phyloP scores from a whole-genome alignment of 2,329 filamentous ascomycete genomes.

The Sclerotinia borealis region DNA sequence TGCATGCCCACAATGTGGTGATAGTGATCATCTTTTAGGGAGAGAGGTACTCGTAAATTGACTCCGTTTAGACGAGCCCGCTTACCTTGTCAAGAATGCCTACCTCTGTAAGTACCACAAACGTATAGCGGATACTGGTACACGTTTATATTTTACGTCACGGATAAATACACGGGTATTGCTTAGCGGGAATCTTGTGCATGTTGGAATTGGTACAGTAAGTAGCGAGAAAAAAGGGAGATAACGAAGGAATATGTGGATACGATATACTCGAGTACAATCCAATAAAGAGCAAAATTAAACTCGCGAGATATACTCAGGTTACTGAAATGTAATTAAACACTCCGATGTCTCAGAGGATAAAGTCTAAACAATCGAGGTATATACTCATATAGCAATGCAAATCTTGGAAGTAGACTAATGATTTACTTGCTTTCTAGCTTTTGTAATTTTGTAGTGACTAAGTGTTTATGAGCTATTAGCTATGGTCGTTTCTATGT shows the following conservation, averaged over 20 bases:
- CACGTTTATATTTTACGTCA: too few species aligned
- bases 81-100: too few species aligned
- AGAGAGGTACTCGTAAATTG: too few species aligned
- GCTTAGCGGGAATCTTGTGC: background rate
- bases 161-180: too few species aligned
- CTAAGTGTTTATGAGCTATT: constrained; percentile 31
- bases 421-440: constrained; percentile 51
- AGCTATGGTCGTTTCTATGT: background rate
- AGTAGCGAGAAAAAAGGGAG: background rate
- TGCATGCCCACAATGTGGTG: too few species aligned
- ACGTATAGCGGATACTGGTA: too few species aligned
- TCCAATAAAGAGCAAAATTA: constrained; percentile 28
- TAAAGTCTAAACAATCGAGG: constrained; percentile 50
- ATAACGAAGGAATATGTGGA: background rate
- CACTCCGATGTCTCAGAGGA: constrained; percentile 46
- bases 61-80: too few species aligned
- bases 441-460: constrained; percentile 51
- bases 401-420: constrained; percentile 47
- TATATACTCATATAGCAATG: constrained; percentile 51
- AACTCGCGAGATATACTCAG: constrained; percentile 41
- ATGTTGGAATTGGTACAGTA: too few species aligned
- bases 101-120: too few species aligned
- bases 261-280: too few species aligned
- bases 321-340: constrained; percentile 45
- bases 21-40: too few species aligned